Evolutionary conservation across 108 stramenopile genomes (phyloP), one percentile per base, ranked within the genome.

Genomic region (Halocafeteria seosinensis): DNA sequence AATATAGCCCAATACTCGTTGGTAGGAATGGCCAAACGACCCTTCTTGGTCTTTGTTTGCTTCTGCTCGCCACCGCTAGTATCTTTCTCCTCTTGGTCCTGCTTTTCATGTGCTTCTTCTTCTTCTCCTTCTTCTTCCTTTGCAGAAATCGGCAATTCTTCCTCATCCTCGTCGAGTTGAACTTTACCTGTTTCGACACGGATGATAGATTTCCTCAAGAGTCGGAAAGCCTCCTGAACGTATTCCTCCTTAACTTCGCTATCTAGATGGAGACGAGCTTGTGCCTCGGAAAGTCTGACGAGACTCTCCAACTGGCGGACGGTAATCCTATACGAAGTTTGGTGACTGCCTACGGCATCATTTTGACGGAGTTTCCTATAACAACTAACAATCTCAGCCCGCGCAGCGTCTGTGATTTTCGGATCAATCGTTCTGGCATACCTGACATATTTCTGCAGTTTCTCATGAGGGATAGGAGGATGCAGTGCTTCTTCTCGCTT

Each of bases 281-380:
- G 70, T 5, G 92, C 96, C 76, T 98, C 96, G 21, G 88, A 87
- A 30, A 98, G 82, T 13, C 96, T 89, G 68, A 98, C 86, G 79
- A 98, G 77, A 25, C 89, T 89, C 76, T 98, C 96, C 26, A 98
- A 80, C 77, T 98, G 95, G 50, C 96, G 87, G 38, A 98, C 96
- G 3, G 96, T 98, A 67, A 98, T 95, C 31, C 96, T 86, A 69
- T 94, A 98, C 5, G 96, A 92, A 6, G 90, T 88, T 27, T 89
- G 81, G 59, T 74, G 85, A 30, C 88, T 77, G 21, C 95, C 95
- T 65, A 92, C 68, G 30, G 84, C 85, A 69, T 98, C 95, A 60
- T 71, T 74, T 77, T 92, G 88, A 17, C 95, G 84, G 24, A 98
- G 78, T 37, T 85, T 87, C 9, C 91, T 83, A 69, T 98, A 98